Evolutionary conservation across 2,329 filamentous ascomycete species (phyloP).

Genomic region (Falciphora oryzae): DNA sequence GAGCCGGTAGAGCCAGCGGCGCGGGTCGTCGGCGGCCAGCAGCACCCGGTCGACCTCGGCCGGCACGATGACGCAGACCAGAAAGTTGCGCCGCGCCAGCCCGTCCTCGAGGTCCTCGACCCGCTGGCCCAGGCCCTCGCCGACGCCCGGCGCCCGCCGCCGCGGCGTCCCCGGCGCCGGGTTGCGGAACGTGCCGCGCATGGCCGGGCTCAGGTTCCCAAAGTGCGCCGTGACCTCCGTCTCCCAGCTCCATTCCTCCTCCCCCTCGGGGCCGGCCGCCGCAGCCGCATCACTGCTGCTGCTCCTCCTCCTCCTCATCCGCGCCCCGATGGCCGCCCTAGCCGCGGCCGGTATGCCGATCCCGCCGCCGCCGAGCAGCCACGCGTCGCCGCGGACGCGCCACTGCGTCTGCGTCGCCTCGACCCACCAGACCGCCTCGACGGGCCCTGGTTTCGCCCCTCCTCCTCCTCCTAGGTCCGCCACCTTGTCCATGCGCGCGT

Average conservation of each 20-base stretch:
- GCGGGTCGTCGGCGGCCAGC: conserved; percentile 56
- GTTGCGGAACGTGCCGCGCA: conserved; percentile 72
- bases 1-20: conserved; percentile 63
- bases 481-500: conserved; percentile 80
- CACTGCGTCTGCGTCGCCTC: conserved; percentile 70
- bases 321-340: conserved; percentile 47
- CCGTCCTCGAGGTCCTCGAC: conserved; percentile 66
- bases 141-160: conserved; percentile 39
- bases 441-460: conserved; percentile 31
- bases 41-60: conserved; percentile 72
- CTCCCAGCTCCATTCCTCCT: conserved; percentile 63
- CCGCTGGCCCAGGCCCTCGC: conserved; percentile 49
- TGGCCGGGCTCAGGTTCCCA: conserved; percentile 76
- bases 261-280: conserved; percentile 23
- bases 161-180: conserved; percentile 62
- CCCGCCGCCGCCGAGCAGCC: conserved; percentile 62
- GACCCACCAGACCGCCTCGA: conserved; percentile 85
- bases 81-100: conserved; percentile 68
- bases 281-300: conserved; percentile 17
- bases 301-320: conserved; percentile 51
- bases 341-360: conserved; percentile 34
- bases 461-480: conserved; percentile 47
- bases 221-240: conserved; percentile 82
- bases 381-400: conserved; percentile 73
- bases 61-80: conserved; percentile 76